Evolutionary conservation across 2,329 filamentous ascomycete genomes (phyloP), one percentile per base, ranked within the genome.

Genomic region (Domatiomyces globalis): DNA sequence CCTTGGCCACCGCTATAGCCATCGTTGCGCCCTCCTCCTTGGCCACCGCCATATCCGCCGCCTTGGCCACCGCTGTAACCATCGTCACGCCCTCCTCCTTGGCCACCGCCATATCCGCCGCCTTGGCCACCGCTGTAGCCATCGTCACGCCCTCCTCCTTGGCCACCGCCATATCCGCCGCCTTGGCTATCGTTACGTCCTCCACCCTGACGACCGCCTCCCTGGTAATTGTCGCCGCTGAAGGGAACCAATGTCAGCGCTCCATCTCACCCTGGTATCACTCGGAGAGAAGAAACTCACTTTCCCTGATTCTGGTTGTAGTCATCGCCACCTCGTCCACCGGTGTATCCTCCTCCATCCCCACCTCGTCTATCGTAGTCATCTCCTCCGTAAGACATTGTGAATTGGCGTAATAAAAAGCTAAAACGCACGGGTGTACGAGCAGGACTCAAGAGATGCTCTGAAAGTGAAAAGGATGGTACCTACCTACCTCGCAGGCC

Each of bases 221-320:
- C 15, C 33, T 39, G 43, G 33, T 44, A 50, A 25, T 51, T 36
- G 43, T 52, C 22, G 44, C 50, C 39, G 46, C 51, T 54, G 51
- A 55, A 57, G 43, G n/a, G 19, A 15, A 2, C 25, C 1, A 47
- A 58, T 58, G 53, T 56, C 46, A 48, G 55, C 49, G 48, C 53
- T 51, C 43, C 50, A 27, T 20, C 45, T 10, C 8, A 18, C 29
- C 12, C 17, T 12, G 9, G 48, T 49, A 53, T 49, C 9, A 15
- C 4, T 10, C 33, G 15, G 12, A 15, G 5, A 33, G 10, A 7
- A 29, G 47, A 42, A 29, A 52, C 49, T 36, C 56, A 49, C 47
- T 50, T 57, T 43, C 58, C 57, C 46, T 58, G 59, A 27, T 48
- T 48, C 48, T 54, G 56, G 42, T 59, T 56, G 17, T 59, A 57